phyloP scores from a whole-genome alignment of 371 early-diverging fungal species.

The Mortierella sp. region DNA sequence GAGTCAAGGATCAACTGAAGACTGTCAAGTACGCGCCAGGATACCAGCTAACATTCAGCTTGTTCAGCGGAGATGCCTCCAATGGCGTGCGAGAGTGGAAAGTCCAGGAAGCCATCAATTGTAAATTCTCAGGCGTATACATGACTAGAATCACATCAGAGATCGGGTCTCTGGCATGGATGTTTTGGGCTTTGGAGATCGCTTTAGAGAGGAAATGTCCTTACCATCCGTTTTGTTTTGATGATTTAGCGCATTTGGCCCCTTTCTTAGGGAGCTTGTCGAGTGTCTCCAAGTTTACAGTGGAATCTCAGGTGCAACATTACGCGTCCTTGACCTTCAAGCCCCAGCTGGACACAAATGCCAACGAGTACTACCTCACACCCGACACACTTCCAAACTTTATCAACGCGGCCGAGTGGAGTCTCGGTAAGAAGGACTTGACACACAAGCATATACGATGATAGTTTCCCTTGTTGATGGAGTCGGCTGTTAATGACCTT shows the following conservation, averaged over 20 bases:
- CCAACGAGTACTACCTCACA: constrained; percentile 60
- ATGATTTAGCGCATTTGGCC: constrained; percentile 29
- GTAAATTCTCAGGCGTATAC: constrained; percentile 33
- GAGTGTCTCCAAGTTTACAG: constrained; percentile 45
- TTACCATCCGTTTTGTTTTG: too few relatives aligned
- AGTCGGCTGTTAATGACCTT: too few relatives aligned
- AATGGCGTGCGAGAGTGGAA: constrained; percentile 76
- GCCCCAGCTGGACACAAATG: constrained; percentile 60
- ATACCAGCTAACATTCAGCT: constrained; percentile 82
- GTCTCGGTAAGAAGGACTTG: constrained; percentile 64
- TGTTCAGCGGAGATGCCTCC: constrained; percentile 82
- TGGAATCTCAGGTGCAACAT: constrained; percentile 69
- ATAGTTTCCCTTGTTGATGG: too few relatives aligned
- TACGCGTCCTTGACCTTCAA: constrained; percentile 75
- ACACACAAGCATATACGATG: neutral
- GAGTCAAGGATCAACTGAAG: constrained; percentile 71
- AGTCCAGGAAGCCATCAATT: constrained; percentile 70
- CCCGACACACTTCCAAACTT: constrained; percentile 78
- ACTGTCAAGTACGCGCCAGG: constrained; percentile 78
- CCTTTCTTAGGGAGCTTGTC: constrained; percentile 51
- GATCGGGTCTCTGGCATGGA: too few relatives aligned
- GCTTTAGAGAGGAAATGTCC: too few relatives aligned
- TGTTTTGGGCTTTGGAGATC: too few relatives aligned
- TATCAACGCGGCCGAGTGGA: constrained; percentile 93
- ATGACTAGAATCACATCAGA: too few relatives aligned